Percentiles rank a stretch among this genome's conserved stretches.
Conservation (phyloP, 2,329 filamentous ascomycete species). For the Exophiala dermatitidis region DNA sequence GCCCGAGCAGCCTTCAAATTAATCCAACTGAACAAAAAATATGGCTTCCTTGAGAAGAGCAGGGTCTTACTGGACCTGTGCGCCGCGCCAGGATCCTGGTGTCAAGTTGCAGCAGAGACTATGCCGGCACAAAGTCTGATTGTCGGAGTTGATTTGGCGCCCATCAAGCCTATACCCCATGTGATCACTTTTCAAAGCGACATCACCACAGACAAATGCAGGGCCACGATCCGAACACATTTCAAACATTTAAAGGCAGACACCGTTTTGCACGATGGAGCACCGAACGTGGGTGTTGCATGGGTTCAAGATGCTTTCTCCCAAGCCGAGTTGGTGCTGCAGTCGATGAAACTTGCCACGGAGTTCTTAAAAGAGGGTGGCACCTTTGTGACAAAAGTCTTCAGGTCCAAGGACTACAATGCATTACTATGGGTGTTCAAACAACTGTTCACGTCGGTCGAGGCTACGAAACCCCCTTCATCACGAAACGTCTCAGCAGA, state of each 20-base stretch:
- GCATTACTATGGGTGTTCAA: conserved; percentile 95
- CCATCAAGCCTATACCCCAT: conserved; percentile 91
- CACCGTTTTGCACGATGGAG: conserved; percentile 91
- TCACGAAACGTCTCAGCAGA: conserved; percentile 95
- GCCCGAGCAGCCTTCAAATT: conserved; percentile 96
- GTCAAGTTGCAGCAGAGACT: conserved; percentile 88
- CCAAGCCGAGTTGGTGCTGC: conserved; percentile 84
- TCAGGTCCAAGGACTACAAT: conserved; percentile 95
- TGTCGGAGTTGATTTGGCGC: conserved; percentile 85
- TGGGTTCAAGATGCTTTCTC: conserved; percentile 99
- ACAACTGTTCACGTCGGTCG: conserved; percentile 88
- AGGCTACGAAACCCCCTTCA: conserved; percentile 94
- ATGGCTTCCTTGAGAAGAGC: conserved; percentile 94
- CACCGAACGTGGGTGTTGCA: conserved; percentile 93
- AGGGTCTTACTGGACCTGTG: conserved; percentile 96
- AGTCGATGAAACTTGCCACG: conserved; percentile 86
- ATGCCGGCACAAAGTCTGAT: conserved; percentile 90
- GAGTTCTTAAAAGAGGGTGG: conserved; percentile 87
- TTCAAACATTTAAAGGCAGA: conserved; percentile 96
- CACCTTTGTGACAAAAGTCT: conserved; percentile 95
- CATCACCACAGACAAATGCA: conserved; percentile 94
- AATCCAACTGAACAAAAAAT: conserved; percentile 98
- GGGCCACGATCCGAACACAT: conserved; percentile 79
- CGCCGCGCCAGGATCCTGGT: conserved; percentile 95
- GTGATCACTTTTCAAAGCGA: conserved; percentile 96